Percentiles rank a stretch among this genome's conserved stretches.
Conservation (phyloP, 1,139 yeast species). For the Candida tetrigidarum region DNA sequence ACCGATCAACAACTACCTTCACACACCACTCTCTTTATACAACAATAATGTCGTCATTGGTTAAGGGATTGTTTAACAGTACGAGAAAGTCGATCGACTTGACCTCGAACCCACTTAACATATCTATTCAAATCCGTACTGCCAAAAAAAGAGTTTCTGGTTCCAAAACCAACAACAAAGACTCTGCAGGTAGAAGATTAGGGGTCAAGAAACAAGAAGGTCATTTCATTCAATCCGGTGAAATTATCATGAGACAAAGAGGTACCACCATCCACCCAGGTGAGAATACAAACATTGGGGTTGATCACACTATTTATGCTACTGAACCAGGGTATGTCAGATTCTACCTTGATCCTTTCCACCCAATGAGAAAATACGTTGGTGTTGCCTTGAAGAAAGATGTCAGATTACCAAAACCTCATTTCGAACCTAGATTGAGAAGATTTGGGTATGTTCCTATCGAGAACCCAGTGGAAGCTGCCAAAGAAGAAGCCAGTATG, state of each 20-base stretch:
- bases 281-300: conserved; percentile 87
- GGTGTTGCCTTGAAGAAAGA: conserved; percentile 80
- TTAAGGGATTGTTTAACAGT: conserved; percentile 8
- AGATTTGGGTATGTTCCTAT: conserved; percentile 77
- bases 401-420: conserved; percentile 78
- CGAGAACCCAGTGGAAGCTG: conserved; percentile 52
- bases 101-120: conserved; percentile 10
- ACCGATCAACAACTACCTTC: neutral
- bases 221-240: conserved; percentile 71
- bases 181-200: conserved; percentile 92
- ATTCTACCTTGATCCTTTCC: conserved; percentile 95
- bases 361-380: conserved; percentile 87
- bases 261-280: conserved; percentile 99
- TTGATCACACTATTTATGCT: conserved; percentile 92
- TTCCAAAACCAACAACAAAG: conserved; percentile 89
- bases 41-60: conserved; percentile 10
- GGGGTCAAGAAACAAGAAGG: conserved; percentile 91
- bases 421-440: conserved; percentile 84
- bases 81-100: conserved; percentile 10
- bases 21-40: neutral
- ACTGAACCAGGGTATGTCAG: conserved; percentile 92
- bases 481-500: conserved; percentile 58
- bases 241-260: conserved; percentile 90
- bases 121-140: conserved; percentile 66
- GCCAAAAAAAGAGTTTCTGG: conserved; percentile 97